phyloP scores from a whole-genome alignment of 2,329 filamentous ascomycete genomes.

The Xylaria polymorpha region DNA sequence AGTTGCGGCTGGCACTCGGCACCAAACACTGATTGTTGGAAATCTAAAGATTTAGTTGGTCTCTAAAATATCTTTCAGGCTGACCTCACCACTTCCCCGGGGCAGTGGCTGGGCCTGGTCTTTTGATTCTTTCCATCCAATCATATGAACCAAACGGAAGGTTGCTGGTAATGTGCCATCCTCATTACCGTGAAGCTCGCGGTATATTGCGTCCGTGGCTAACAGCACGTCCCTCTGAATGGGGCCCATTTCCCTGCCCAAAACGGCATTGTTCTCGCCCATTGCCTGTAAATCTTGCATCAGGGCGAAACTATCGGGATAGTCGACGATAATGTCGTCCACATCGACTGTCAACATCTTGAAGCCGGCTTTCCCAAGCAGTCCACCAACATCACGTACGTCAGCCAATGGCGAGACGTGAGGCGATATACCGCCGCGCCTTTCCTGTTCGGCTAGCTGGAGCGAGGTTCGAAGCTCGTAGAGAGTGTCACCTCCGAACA shows the following conservation, averaged over 20 bases:
- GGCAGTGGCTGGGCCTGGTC: conserved; percentile 82
- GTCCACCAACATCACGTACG: conserved; percentile 87
- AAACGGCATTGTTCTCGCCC: conserved; percentile 91
- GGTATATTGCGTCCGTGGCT: conserved; percentile 89
- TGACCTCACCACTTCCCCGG: conserved; percentile 87
- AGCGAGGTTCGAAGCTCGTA: conserved; percentile 94
- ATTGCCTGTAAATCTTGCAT: conserved; percentile 97
- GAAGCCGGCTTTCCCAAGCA: conserved; percentile 89
- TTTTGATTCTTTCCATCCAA: conserved; percentile 91
- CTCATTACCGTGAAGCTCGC: conserved; percentile 84
- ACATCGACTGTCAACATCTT: conserved; percentile 97
- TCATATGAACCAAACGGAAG: conserved; percentile 97
- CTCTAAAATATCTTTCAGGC: conserved; percentile 82
- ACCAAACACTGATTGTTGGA: neutral
- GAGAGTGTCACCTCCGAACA: conserved; percentile 94
- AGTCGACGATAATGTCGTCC: conserved; percentile 96
- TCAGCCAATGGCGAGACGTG: conserved; percentile 93
- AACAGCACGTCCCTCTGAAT: conserved; percentile 86
- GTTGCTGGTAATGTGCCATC: conserved; percentile 86
- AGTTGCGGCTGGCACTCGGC: neutral
- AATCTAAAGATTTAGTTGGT: conserved; percentile 52
- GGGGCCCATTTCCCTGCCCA: conserved; percentile 83
- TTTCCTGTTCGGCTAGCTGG: conserved; percentile 90
- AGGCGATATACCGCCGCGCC: conserved; percentile 89
- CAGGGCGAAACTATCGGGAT: conserved; percentile 86